phyloP scores from a whole-genome alignment of 1,139 yeast genomes.

The Geotrichum candidum region DNA sequence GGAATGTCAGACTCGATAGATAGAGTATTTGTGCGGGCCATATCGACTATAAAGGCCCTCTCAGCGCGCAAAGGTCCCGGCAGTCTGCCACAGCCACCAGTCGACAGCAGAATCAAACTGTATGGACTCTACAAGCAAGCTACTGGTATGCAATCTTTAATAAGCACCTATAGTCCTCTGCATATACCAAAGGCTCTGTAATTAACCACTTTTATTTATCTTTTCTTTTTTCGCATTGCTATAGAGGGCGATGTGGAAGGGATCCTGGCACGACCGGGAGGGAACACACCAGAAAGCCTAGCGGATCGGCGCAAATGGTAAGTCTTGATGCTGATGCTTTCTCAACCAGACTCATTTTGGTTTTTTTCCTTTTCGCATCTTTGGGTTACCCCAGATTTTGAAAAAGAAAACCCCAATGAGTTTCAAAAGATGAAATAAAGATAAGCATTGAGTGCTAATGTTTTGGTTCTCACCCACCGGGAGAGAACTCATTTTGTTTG shows the following conservation, averaged over 20 bases:
- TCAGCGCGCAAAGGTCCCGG: conserved; percentile 64
- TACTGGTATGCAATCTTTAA: conserved; percentile 36
- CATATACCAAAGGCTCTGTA: conserved; percentile 1
- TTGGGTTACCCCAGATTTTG: not conserved
- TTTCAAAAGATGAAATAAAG: not conserved
- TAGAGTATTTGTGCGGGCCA: conserved; percentile 75
- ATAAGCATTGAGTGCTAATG: not conserved
- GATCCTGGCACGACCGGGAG: conserved; percentile 59
- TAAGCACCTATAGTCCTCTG: conserved; percentile 1
- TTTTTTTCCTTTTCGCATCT: not conserved
- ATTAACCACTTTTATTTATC: not conserved
- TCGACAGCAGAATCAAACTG: conserved; percentile 59
- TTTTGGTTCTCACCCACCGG: not conserved
- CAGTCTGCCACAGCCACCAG: conserved; percentile 75
- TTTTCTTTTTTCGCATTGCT: not conserved
- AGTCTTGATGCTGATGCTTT: not conserved
- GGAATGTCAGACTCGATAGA: conserved; percentile 38
- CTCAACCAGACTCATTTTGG: not conserved
- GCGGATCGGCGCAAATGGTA: conserved; percentile 66
- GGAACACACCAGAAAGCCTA: conserved; percentile 54
- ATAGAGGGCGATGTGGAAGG: conserved; percentile 69
- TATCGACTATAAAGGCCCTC: conserved; percentile 67
- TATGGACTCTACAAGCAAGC: conserved; percentile 87
- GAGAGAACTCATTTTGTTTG: not conserved
- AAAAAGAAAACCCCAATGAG: no score